Evolutionary conservation across 306 rosid species (phyloP), one percentile per base, ranked within the genome.

Genomic region (Rosa rugosa): DNA sequence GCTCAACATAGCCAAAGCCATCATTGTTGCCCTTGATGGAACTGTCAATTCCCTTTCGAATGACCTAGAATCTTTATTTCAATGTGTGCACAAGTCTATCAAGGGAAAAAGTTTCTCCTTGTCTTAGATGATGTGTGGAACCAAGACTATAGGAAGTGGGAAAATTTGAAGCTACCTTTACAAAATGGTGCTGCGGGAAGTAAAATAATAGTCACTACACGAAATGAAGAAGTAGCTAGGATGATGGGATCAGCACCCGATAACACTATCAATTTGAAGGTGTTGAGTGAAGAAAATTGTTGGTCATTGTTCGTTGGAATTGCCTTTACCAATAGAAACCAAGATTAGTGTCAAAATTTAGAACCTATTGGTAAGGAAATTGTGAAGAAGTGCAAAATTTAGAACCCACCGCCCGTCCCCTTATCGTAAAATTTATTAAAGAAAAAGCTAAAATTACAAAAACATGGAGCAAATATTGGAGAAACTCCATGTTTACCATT

Each of bases 51-150:
- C 71, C 2, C 27, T 20, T 27, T 66, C 2, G 1, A 78, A 25
- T 4, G 46, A 51, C 31, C 2, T 79, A 40, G 54, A 62, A 10
- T 14, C 20, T 72, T 20, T 36, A 2, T 4, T 71, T 6, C 34
- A 71, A 34, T 3, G 27, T 4, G 18, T 79, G 12, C 4, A 42
- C 18, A 27, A 36, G 3, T 45, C 31, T 8, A n/a, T 62, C 2
- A 34, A 20, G 73, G 53, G 17, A 8, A 36, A 12, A 60, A 51
- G 54, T 60, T 72, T 34, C 71, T 79, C 25, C 70, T 79, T 8
- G 71, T 79, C 49, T 42, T 79, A 18, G 82, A 79, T 49, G 82
- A 79, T 72, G 78, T 79, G 2, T 79, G 82, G 73, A 71, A 23
- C 11, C 8, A 79, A 14, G 77, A 79, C 3, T 12, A 22, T 3